Percentiles rank a stretch among this genome's conserved stretches.
These are phyloP conservation scores for Penicillium sp. DNA, from an alignment of 2,329 filamentous ascomycete genomes.

Conservation along the genomic window DNA sequence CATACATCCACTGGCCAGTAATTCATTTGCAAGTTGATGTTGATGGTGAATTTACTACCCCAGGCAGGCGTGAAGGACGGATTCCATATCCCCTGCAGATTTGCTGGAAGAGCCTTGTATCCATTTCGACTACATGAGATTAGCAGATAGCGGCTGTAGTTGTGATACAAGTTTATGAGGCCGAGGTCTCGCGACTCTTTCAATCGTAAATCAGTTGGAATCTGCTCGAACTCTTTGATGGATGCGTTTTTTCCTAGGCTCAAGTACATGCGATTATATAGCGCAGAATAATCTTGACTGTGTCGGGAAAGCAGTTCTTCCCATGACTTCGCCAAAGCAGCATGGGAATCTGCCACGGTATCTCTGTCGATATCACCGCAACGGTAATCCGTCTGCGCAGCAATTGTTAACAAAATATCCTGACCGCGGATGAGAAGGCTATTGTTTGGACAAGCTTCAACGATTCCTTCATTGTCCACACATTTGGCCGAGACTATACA, in stretches of 20 bases:
- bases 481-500: constrained; percentile 28
- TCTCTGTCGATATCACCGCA: constrained; percentile 20
- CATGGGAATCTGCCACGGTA: constrained; percentile 25
- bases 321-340: constrained; percentile 22
- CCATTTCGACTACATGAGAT: constrained; percentile 52
- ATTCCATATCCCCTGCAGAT: constrained; percentile 56
- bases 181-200: constrained; percentile 44
- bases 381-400: constrained; percentile 41
- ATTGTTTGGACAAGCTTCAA: constrained; percentile 32
- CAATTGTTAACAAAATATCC: constrained; percentile 34
- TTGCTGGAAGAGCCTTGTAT: constrained; percentile 46
- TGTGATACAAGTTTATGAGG: constrained; percentile 52
- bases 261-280: constrained; percentile 29
- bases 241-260: not conserved
- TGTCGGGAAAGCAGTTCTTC: constrained; percentile 27
- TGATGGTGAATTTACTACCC: constrained; percentile 55
- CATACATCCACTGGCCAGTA: constrained; percentile 56
- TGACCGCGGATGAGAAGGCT: constrained; percentile 33
- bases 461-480: constrained; percentile 23
- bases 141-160: constrained; percentile 52
- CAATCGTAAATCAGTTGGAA: constrained; percentile 30
- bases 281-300: constrained; percentile 29
- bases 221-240: constrained; percentile 4
- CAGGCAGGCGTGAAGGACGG: constrained; percentile 45
- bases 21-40: constrained; percentile 62